These are phyloP conservation scores for Tephrocybe sp. DNA, from an alignment of 768 basidiomycete species.

Conservation along the genomic window DNA sequence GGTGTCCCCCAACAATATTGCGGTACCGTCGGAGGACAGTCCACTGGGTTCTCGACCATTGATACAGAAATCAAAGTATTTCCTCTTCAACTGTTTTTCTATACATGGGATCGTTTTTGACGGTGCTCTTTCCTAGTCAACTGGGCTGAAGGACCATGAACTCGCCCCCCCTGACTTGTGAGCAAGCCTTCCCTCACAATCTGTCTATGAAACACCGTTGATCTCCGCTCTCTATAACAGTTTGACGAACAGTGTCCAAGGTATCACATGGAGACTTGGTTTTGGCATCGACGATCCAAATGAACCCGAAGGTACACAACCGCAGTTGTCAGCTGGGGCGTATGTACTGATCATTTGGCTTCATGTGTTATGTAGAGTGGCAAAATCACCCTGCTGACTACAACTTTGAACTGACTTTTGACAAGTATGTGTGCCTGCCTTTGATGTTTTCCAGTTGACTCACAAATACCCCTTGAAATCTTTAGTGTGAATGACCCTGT, in stretches of 20 bases:
- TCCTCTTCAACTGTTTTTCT: background rate
- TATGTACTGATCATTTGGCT: slow-evolving; percentile 7
- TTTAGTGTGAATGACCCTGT: slow-evolving; percentile 52
- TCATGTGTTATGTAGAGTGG: slow-evolving; percentile 41
- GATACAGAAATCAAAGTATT: slow-evolving; percentile 56
- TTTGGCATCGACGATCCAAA: slow-evolving; percentile 51
- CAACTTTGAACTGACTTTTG: slow-evolving; percentile 45
- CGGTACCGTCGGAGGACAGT: slow-evolving; percentile 63
- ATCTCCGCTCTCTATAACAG: slow-evolving; percentile 23
- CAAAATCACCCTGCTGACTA: slow-evolving; percentile 53
- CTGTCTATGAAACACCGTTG: slow-evolving; percentile 2
- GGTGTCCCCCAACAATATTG: slow-evolving; percentile 53
- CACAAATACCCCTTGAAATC: background rate
- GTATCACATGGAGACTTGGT: slow-evolving; percentile 61
- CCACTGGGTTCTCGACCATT: slow-evolving; percentile 52
- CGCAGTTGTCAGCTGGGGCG: background rate
- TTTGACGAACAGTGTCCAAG: slow-evolving; percentile 51
- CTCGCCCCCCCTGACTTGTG: slow-evolving; percentile 62
- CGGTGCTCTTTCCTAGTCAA: slow-evolving; percentile 29
- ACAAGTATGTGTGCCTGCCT: slow-evolving; percentile 36
- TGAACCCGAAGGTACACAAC: slow-evolving; percentile 50
- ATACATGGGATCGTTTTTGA: background rate
- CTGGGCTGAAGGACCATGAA: slow-evolving; percentile 48
- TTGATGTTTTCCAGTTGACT: background rate
- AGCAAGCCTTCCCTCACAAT: slow-evolving; percentile 11